Evolutionary conservation across 371 early-diverging fungal genomes (phyloP).

Genomic region (Lichtheimia ramosa): DNA sequence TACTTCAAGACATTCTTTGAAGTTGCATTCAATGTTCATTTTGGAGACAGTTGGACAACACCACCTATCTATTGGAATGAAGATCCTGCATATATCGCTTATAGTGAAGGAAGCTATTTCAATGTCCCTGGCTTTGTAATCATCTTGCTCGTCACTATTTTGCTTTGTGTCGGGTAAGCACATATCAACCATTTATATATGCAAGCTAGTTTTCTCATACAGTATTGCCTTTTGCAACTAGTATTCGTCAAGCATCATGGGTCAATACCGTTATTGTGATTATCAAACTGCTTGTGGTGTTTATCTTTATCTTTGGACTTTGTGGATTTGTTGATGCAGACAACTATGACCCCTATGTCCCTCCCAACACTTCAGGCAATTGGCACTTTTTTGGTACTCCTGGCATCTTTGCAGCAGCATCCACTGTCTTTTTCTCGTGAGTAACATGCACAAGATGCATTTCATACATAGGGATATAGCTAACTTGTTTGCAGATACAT

Average conservation of each 20-base stretch:
- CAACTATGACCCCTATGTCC: slow-evolving; percentile 84
- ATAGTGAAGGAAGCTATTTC: slow-evolving; percentile 55
- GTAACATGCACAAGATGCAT: not conserved
- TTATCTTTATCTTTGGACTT: slow-evolving; percentile 79
- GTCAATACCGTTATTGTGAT: slow-evolving; percentile 71
- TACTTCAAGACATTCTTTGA: slow-evolving; percentile 71
- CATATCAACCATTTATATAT: not conserved
- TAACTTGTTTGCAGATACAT: slow-evolving; percentile 58
- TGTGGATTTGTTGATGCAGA: slow-evolving; percentile 61
- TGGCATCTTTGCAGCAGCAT: slow-evolving; percentile 77
- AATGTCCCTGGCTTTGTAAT: slow-evolving; percentile 78
- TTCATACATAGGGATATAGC: not conserved
- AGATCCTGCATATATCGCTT: slow-evolving; percentile 33
- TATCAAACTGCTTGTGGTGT: slow-evolving; percentile 72
- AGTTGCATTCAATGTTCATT: slow-evolving; percentile 52
- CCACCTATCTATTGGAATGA: slow-evolving; percentile 67
- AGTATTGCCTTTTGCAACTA: slow-evolving; percentile 1
- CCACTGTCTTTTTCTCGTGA: slow-evolving; percentile 76
- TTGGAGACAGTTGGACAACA: slow-evolving; percentile 53
- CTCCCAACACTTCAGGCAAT: slow-evolving; percentile 49
- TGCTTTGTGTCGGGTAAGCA: slow-evolving; percentile 64
- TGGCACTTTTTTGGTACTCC: slow-evolving; percentile 64
- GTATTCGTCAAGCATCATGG: slow-evolving; percentile 68
- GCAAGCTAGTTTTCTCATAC: not conserved
- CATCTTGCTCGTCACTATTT: slow-evolving; percentile 53